These are phyloP conservation scores for Straminergon stramineum DNA, from an alignment of 225 moss, liverwort and hornwort genomes.

Conservation along the genomic window DNA sequence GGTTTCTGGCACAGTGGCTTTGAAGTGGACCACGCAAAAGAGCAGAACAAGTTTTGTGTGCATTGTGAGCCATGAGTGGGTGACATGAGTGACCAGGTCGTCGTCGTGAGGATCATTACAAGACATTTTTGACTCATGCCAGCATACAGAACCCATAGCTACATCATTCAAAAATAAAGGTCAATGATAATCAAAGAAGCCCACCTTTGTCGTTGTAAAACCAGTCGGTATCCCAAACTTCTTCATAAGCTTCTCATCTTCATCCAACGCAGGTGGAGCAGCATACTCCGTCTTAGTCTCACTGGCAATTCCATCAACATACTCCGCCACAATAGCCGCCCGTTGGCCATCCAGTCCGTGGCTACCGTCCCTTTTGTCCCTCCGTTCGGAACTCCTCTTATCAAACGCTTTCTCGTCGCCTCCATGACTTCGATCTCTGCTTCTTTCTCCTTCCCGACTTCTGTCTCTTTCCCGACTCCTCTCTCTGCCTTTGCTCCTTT, in stretches of 20 bases:
- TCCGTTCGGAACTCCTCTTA: constrained; percentile 39
- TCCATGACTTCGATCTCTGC: constrained; percentile 43
- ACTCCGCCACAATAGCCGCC: constrained; percentile 95
- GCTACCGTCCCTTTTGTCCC: constrained; percentile 47
- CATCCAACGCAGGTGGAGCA: constrained; percentile 36
- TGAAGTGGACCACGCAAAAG: not conserved
- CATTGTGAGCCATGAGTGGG: not conserved
- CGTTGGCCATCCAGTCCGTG: constrained; percentile 72
- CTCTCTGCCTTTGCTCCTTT: constrained; percentile 26
- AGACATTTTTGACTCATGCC: not conserved
- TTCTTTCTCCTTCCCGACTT: constrained; percentile 34
- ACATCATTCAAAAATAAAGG: not conserved
- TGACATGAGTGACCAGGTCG: not conserved
- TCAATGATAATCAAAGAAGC: not conserved
- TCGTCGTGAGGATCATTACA: not conserved
- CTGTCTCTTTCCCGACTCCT: constrained; percentile 57
- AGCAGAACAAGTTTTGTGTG: not conserved
- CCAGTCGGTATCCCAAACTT: constrained; percentile 86
- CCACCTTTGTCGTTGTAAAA: constrained; percentile 74
- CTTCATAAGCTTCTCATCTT: constrained; percentile 94
- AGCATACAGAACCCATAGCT: not conserved
- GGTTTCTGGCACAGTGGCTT: not conserved
- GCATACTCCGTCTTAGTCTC: constrained; percentile 58
- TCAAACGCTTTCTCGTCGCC: constrained; percentile 41
- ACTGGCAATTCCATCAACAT: constrained; percentile 87